phyloP scores from a whole-genome alignment of 2,329 filamentous ascomycete genomes.

The Trichoderma oligosporum region DNA sequence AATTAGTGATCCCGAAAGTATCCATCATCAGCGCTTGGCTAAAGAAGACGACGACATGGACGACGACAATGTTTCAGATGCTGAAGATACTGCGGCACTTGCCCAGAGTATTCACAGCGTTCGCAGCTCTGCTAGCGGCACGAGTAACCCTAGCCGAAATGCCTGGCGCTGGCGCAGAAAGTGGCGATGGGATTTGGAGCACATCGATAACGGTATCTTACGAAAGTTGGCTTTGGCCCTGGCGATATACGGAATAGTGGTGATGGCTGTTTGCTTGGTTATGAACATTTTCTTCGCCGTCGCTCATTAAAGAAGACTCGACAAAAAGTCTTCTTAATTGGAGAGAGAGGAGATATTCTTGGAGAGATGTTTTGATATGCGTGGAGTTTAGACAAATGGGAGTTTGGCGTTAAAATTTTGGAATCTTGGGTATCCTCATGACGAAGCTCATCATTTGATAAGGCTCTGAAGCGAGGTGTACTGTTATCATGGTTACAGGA shows the following conservation, averaged over 20 bases:
- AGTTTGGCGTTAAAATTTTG: constrained; percentile 19
- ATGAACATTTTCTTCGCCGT: constrained; percentile 80
- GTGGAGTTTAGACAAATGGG: constrained; percentile 27
- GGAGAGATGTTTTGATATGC: constrained; percentile 19
- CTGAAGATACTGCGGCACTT: constrained; percentile 45
- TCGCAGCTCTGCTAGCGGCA: constrained; percentile 39
- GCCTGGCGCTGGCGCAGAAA: constrained; percentile 52
- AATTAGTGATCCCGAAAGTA: constrained; percentile 84
- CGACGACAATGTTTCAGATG: constrained; percentile 51
- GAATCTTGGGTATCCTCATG: neutral
- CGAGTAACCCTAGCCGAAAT: constrained; percentile 32
- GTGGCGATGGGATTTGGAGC: constrained; percentile 58
- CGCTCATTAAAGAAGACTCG: constrained; percentile 48
- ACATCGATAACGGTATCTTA: constrained; percentile 62
- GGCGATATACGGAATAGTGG: constrained; percentile 75
- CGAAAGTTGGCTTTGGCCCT: constrained; percentile 71
- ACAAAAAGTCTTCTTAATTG: neutral
- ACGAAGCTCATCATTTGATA: neutral
- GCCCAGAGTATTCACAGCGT: constrained; percentile 46
- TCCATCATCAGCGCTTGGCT: constrained; percentile 77
- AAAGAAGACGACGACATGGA: constrained; percentile 89
- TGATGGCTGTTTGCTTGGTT: constrained; percentile 84
- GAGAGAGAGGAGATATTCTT: neutral
- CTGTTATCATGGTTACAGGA: neutral
- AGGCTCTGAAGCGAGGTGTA: neutral